phyloP scores from a whole-genome alignment of 257 asterid genomes.

The Agastache rugosa region DNA sequence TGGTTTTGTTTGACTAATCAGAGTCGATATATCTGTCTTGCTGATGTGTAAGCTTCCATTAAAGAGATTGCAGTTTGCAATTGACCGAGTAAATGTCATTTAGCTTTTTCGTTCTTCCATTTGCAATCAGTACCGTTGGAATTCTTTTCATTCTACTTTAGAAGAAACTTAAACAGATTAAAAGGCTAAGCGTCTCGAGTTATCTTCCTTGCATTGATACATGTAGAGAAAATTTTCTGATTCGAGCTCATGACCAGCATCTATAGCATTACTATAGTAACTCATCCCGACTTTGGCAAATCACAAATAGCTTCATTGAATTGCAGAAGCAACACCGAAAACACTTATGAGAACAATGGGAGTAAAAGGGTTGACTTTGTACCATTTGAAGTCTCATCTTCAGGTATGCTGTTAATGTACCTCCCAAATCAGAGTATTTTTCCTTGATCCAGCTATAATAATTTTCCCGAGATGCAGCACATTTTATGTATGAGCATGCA shows the following conservation, averaged over 20 bases:
- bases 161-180: neutral
- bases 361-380: conserved; percentile 91
- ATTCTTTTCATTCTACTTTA: neutral
- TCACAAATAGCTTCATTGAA: conserved; percentile 6
- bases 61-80: neutral
- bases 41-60: neutral
- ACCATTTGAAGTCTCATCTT: conserved; percentile 96
- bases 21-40: neutral
- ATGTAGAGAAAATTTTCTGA: neutral
- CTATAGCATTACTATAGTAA: neutral
- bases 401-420: conserved; percentile 55
- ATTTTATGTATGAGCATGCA: conserved; percentile 4
- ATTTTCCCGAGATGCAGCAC: neutral
- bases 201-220: neutral
- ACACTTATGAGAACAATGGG: conserved; percentile 90
- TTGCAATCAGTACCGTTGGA: neutral
- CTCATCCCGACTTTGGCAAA: conserved; percentile 1
- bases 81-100: neutral
- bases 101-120: neutral
- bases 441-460: neutral
- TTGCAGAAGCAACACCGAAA: conserved; percentile 93
- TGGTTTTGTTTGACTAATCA: neutral
- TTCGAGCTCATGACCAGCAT: conserved; percentile 1
- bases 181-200: neutral
- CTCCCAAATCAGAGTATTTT: neutral